These are phyloP conservation scores for Phyllosticta capitalensis DNA, from an alignment of 2,329 filamentous ascomycete genomes.

Conservation along the genomic window DNA sequence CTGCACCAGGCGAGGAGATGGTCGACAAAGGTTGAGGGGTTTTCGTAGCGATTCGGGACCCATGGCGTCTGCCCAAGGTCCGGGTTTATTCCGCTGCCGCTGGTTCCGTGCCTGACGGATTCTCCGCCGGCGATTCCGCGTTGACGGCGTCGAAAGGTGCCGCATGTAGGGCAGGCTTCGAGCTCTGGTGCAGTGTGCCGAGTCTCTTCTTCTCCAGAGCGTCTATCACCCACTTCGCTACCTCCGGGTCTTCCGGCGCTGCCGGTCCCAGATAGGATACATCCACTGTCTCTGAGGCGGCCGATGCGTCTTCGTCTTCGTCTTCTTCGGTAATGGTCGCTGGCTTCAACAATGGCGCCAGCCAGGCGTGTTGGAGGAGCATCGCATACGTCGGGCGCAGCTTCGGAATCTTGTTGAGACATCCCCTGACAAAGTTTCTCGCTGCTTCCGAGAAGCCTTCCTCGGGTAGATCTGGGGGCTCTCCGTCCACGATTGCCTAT, in stretches of 20 bases:
- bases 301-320: slow-evolving; percentile 39
- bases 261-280: slow-evolving; percentile 21
- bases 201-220: slow-evolving; percentile 59
- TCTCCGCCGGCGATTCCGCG: not conserved
- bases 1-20: not conserved
- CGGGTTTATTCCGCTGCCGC: not conserved
- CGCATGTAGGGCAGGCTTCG: slow-evolving; percentile 54
- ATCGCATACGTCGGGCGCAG: slow-evolving; percentile 90
- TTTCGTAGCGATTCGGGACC: not conserved
- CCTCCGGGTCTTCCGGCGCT: slow-evolving; percentile 55
- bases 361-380: slow-evolving; percentile 83
- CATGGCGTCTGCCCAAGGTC: not conserved
- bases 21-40: not conserved
- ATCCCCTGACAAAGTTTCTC: slow-evolving; percentile 77
- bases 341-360: slow-evolving; percentile 65
- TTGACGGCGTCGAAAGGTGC: slow-evolving; percentile 5
- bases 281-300: slow-evolving; percentile 27
- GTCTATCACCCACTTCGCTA: slow-evolving; percentile 72
- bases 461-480: slow-evolving; percentile 78
- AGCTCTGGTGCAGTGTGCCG: slow-evolving; percentile 44
- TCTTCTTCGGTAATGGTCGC: slow-evolving; percentile 63
- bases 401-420: slow-evolving; percentile 85
- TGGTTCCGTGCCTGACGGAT: not conserved
- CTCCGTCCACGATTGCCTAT: slow-evolving; percentile 93
- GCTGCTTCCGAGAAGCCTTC: slow-evolving; percentile 71